Base-by-base conservation (phyloP, 2,329 filamentous ascomycete species). In the Pestalotiopsis sp. region DNA sequence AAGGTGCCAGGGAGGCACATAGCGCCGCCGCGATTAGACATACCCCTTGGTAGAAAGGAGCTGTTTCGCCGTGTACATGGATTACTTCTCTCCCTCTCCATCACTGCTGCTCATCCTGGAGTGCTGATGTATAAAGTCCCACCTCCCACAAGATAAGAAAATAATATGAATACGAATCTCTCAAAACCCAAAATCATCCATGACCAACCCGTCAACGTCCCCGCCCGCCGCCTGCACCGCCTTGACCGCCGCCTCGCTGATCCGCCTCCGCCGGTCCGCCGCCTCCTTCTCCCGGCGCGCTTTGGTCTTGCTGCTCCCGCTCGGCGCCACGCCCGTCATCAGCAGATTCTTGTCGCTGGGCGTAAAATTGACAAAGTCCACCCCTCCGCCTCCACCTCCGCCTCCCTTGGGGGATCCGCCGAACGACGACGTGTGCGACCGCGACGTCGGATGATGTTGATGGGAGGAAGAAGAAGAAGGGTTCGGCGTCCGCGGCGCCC, bases 281-380 rank as follows among this genome's bases (percentile, higher is more conserved):
- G 93, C 93, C 82, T 98, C 95, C 79, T 93, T 92, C 80, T 98
- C 95, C 64, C 96, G 84, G 67, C 94, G 84, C n/a, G 94, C 94
- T 79, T 98, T 98, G 9, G 96, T 98, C 87, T 98, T 98, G 73
- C 90, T 93, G 73, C 91, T 94, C 11, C 96, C 96, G 72, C 92
- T 95, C 0, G 95, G 95, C 60, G 96, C 96, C 13, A 99, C 96
- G 4, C 95, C 95, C 7, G 89, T 93, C 80, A 99, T 88, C 58
- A 99, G 91, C 76, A 92, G 89, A 14, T 87, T 84, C 74, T 90
- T 91, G 79, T 99, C 95, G 64, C 87, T 85, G 0, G 94, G 91
- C 1, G 95, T 98, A 81, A 93, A 97, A 80, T 98, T 98, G 71
- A 97, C 93, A 76, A 98, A 98, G 12, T 88, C 87, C 76, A 11